Evolutionary conservation across 139 green algal genomes (phyloP), one percentile per base, ranked within the genome.

Genomic region (Auxenochlorella protothecoides): DNA sequence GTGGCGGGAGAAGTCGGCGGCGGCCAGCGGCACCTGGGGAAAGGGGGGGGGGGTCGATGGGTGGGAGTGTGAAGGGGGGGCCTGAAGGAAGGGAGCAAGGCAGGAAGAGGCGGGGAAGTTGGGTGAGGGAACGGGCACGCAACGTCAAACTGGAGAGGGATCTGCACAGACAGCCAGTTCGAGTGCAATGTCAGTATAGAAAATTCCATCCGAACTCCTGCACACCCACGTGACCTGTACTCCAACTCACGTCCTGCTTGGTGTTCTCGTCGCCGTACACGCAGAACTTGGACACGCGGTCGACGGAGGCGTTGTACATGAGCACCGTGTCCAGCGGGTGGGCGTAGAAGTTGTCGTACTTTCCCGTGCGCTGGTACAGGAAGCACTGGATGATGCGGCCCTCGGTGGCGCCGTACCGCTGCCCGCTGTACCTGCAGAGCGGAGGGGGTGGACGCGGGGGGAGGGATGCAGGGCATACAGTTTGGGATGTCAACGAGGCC

Each of bases 281-380:
- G 27, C 27, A 44, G 27, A 44, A 44, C 27, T 44, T 44, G 27
- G 27, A 44, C 27, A 44, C 27, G 27, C 27, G 27, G 27, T 44
- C 27, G 27, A 44, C 27, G 27, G 27, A 44, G 27, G 27, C 27
- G 73, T 96, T 89, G 53, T 92, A 83, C 4, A 92, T 77, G 4
- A 91, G 84, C 4, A 89, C 68, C 13, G 91, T 67, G 79, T 93
- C 89, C 60, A 91, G 76, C 0, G 89, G 89, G 77, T 94, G 85
- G 0, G 89, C 88, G 59, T 94, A 94, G 69, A 90, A 81, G 76
- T 93, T 93, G 61, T 79, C 78, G 71, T 78, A 68, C 65, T 68
- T 27, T 6, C 16, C 66, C n/a, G 68, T 65, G 52, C 87, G 78
- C 9, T 81, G 63, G 74, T 94, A 94, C 62, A 92, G 74, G 76